Conservation (phyloP, 1,139 yeast genomes). For the Arxiozyma slooffiae region DNA sequence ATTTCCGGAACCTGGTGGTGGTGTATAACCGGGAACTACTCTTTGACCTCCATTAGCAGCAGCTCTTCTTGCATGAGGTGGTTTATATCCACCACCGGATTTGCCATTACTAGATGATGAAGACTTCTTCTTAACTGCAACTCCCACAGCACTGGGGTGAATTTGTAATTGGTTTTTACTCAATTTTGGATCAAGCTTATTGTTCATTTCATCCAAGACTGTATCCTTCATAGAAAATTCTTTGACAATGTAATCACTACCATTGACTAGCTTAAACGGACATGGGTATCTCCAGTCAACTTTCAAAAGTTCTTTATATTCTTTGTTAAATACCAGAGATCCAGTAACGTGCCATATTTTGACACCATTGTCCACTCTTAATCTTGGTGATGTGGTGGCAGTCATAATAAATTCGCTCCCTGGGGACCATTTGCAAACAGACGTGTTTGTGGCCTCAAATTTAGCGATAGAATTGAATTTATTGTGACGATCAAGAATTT, state of each 20-base stretch:
- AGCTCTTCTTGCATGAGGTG: conserved; percentile 81
- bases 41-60: conserved; percentile 29
- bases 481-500: conserved; percentile 85
- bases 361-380: conserved; percentile 92
- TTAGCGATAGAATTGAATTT: conserved; percentile 71
- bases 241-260: conserved; percentile 18
- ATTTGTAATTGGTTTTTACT: conserved; percentile 33
- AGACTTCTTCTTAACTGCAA: conserved; percentile 37
- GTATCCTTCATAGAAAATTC: conserved; percentile 37
- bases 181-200: conserved; percentile 37
- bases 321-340: conserved; percentile 63
- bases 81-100: conserved; percentile 67
- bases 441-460: conserved; percentile 87
- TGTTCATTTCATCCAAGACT: conserved; percentile 45
- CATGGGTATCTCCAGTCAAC: conserved; percentile 75
- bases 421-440: conserved; percentile 97
- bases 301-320: conserved; percentile 68
- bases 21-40: conserved; percentile 33
- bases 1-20: conserved; percentile 8
- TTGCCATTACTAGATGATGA: conserved; percentile 7
- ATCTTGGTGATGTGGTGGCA: conserved; percentile 94
- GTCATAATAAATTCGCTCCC: conserved; percentile 89
- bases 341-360: conserved; percentile 93
- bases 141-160: conserved; percentile 58
- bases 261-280: conserved; percentile 17